Evolutionary conservation across 2,329 filamentous ascomycete species (phyloP), one percentile per base, ranked within the genome.

Genomic region (Trichoderma citrinoviride): DNA sequence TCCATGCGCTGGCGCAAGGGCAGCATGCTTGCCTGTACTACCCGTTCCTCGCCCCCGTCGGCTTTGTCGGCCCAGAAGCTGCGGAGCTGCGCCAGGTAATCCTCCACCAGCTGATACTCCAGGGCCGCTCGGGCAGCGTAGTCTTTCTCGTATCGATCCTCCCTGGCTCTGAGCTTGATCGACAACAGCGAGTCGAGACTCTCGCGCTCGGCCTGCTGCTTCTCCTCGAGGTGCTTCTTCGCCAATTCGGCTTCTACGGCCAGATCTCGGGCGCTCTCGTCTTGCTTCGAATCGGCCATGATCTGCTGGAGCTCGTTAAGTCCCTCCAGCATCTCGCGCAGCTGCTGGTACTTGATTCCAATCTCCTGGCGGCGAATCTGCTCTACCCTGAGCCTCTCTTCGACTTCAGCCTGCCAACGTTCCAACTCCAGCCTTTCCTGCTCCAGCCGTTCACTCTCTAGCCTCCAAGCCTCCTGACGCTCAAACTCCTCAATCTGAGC

Each of bases 401-500:
- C 73, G 0, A 78, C 71, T 67, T 78, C 77, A 12, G 70, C 73
- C 63, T 75, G 73, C 65, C 74, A 74, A 3, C 73, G 74, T 68
- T 79, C 77, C 54, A 77, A 74, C 7, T 77, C 76, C 7, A 74
- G 50, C 8, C 73, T 73, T 49, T 74, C 75, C 64, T 77, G 76
- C 61, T 80, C 78, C 43, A 76, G 74, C 2, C 76, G 75, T 37
- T 76, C 70, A 44, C 77, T 70, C 68, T 79, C 79, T 5, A 74
- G 76, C 66, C 78, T 79, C 52, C 73, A 74, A 0, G 77, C 78
- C 70, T 83, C 80, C 61, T 80, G 77, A 19, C 76, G 76, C 73
- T 84, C 80, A 64, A 81, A 80, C 55, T 82, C 81, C 50, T 77
- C 82, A 4, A 86, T 80, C 46, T 78, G 74, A 3, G 78, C 72